These are phyloP conservation scores for Whalleya microplaca DNA, from an alignment of 2,329 filamentous ascomycete genomes.

Conservation along the genomic window DNA sequence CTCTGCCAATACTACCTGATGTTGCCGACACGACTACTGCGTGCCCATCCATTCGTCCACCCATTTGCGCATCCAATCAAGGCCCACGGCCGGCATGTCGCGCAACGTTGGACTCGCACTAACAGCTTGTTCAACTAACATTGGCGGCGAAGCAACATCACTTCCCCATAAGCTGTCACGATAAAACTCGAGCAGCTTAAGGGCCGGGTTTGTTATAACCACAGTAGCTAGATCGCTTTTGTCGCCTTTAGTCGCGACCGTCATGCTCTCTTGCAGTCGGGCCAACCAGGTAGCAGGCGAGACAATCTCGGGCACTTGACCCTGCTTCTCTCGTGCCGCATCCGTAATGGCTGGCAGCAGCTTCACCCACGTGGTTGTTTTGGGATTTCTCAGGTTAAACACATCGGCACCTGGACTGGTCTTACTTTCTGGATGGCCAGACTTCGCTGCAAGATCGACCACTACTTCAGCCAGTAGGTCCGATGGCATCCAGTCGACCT, in stretches of 20 bases:
- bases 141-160: slow-evolving; percentile 1
- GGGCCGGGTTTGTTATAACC: slow-evolving; percentile 32
- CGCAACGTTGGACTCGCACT: slow-evolving; percentile 30
- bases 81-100: slow-evolving; percentile 31
- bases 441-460: slow-evolving; percentile 32
- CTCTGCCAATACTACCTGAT: no score
- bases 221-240: slow-evolving; percentile 12
- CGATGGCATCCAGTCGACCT: slow-evolving; percentile 49
- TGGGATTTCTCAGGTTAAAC: slow-evolving; percentile 36
- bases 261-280: slow-evolving; percentile 12
- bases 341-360: slow-evolving; percentile 29
- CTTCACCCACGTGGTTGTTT: slow-evolving; percentile 24
- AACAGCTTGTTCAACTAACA: slow-evolving; percentile 20
- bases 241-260: background rate
- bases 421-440: background rate
- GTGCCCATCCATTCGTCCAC: slow-evolving; percentile 37
- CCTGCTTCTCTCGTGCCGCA: background rate
- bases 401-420: slow-evolving; percentile 12
- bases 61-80: slow-evolving; percentile 41
- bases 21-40: no score
- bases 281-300: slow-evolving; percentile 19
- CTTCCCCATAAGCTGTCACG: slow-evolving; percentile 18
- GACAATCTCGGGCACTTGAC: slow-evolving; percentile 14
- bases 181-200: slow-evolving; percentile 39
- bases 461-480: slow-evolving; percentile 44